Evolutionary conservation across 192 early-diverging fungal genomes (phyloP), one percentile per base, ranked within the genome.

Genomic region (Backusella westeae): DNA sequence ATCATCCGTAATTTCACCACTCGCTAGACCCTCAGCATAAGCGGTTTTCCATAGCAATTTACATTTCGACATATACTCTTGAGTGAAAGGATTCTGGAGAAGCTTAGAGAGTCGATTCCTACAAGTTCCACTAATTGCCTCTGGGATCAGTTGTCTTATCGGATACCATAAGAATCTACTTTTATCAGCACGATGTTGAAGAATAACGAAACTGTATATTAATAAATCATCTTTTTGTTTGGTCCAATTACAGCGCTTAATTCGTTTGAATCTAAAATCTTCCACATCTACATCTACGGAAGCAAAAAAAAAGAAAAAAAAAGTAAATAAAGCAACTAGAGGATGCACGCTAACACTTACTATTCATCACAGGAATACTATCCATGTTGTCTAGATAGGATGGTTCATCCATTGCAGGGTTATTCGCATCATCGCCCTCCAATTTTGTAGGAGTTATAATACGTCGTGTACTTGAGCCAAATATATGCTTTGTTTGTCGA

Each of bases 161-260:
- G 71, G 32, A n/a, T 34, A n/a, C 71, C 71, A 72, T 14, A 26
- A 23, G 19, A 72, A 44, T 21, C 42, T 29, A 52, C 1, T 19
- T 8, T n/a, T 34, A 21, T 15, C 19, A n/a, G 49, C 32, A 35
- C 71, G 71, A 3, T 72, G 46, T 6, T n/a, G 34, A 32, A 46
- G 29, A 35, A 72, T 56, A 17, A 34, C 71, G 34, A 56, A 72
- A 56, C 71, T n/a, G 7, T 72, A 72, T 6, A 72, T 56, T 9
- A 72, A n/a, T 17, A 72, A 36, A 36, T 72, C 71, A 38, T 72
- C 71, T 52, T 56, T 49, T n/a, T 56, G 49, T 15, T 44, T 34
- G 29, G 17, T 72, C 71, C 71, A 72, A 9, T 1, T 1, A 36
- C 17, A 53, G 9, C 71, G 44, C 34, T 36, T 72, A 17, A 1